Conservation (phyloP, 768 basidiomycete genomes). For the Leccinum variicolor region DNA sequence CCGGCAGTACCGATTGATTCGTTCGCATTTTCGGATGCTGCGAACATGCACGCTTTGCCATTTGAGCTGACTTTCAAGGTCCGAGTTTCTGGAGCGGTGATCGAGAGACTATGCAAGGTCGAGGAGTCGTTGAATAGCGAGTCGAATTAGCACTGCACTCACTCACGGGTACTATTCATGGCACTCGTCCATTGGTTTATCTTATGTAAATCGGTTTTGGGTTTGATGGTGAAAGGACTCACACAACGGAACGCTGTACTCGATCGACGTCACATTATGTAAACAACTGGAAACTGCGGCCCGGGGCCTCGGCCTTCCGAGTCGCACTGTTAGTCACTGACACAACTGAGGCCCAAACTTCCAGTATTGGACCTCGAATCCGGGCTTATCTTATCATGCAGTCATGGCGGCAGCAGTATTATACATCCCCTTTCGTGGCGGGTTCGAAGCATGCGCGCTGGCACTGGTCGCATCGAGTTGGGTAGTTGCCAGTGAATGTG, state of each 20-base stretch:
- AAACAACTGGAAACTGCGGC: no score
- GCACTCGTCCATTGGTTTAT: background rate
- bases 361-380: background rate
- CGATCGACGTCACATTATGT: no score
- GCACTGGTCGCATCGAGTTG: no score
- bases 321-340: no score
- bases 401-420: no score
- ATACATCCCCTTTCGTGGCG: no score
- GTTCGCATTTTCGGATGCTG: conserved; percentile 47
- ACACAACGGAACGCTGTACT: no score
- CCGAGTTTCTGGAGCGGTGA: background rate
- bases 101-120: conserved; percentile 6
- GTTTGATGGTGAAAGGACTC: background rate
- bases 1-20: conserved; percentile 53
- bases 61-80: conserved; percentile 11
- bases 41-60: conserved; percentile 4
- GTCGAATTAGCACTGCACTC: background rate
- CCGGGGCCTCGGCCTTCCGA: no score
- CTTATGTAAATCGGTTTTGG: background rate
- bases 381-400: background rate
- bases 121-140: background rate
- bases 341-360: no score
- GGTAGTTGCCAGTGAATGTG: no score
- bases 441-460: no score
- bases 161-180: background rate